Evolutionary conservation across 331 rosid species (phyloP).

Genomic region (Quercus phellos): DNA sequence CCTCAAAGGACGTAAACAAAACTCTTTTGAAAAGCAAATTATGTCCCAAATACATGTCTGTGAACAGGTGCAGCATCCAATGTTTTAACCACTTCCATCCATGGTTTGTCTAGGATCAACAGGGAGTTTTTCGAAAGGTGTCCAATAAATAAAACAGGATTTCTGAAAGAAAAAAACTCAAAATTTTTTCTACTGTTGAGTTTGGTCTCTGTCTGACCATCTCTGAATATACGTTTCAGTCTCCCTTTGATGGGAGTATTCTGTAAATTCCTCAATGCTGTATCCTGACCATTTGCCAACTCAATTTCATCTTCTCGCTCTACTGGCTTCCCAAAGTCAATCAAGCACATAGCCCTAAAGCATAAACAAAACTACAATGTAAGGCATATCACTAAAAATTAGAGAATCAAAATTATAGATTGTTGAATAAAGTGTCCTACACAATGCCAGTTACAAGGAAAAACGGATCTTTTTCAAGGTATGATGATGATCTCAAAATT

Average conservation of each 20-base stretch:
- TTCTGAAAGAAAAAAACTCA: slow-evolving; percentile 42
- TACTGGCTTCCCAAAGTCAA: slow-evolving; percentile 69
- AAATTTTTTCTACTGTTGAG: slow-evolving; percentile 50
- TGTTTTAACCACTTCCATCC: slow-evolving; percentile 66
- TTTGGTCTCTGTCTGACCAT: slow-evolving; percentile 32
- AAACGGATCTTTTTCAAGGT: no score
- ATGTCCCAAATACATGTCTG: slow-evolving; percentile 86
- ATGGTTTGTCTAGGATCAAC: slow-evolving; percentile 73
- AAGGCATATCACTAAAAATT: slow-evolving; percentile 1
- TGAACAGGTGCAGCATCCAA: slow-evolving; percentile 78
- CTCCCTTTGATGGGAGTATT: slow-evolving; percentile 43
- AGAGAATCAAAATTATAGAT: not conserved
- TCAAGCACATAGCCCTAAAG: slow-evolving; percentile 79
- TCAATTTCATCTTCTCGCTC: slow-evolving; percentile 65
- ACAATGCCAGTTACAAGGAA: no score
- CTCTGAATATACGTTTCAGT: slow-evolving; percentile 42
- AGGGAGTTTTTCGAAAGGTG: slow-evolving; percentile 55
- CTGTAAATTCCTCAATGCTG: slow-evolving; percentile 33
- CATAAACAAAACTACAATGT: slow-evolving; percentile 11
- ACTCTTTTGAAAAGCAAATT: slow-evolving; percentile 7
- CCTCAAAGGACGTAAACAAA: slow-evolving; percentile 37
- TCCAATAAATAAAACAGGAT: slow-evolving; percentile 67
- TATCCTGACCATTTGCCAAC: slow-evolving; percentile 42
- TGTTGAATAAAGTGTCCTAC: no score
- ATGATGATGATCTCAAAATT: not conserved